Conservation (phyloP, 306 rosid species). For the Ochetophila trinervis region DNA sequence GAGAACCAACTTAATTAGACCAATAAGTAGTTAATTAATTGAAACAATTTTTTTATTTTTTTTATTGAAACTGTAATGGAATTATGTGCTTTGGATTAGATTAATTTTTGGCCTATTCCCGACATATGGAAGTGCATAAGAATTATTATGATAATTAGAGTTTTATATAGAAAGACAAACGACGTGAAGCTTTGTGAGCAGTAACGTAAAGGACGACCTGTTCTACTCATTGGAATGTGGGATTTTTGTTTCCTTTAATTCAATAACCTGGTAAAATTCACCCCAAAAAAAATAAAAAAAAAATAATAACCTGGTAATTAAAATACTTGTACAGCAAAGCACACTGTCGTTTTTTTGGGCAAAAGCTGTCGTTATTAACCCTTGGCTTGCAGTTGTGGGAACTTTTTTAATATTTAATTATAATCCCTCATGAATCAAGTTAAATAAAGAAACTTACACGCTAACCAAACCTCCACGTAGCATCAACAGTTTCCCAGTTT, state of each 20-base stretch:
- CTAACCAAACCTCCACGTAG: constrained; percentile 14
- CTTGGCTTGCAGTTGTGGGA: constrained; percentile 5
- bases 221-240: constrained; percentile 18
- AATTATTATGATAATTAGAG: constrained; percentile 19
- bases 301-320: neutral
- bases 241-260: constrained; percentile 31
- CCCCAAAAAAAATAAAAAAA: too few relatives aligned
- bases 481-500: constrained; percentile 4
- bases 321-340: too few relatives aligned
- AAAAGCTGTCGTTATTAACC: constrained; percentile 2
- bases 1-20: too few relatives aligned
- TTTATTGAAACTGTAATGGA: neutral
- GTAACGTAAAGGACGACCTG: constrained; percentile 12
- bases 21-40: too few relatives aligned
- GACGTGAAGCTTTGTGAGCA: constrained; percentile 30
- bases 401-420: neutral
- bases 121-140: constrained; percentile 47
- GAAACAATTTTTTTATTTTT: too few relatives aligned
- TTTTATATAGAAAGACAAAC: constrained; percentile 17
- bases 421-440: neutral
- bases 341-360: neutral
- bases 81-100: constrained; percentile 32
- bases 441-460: constrained; percentile 6
- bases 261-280: neutral
- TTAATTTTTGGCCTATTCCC: constrained; percentile 27